Evolutionary conservation across 345 rosid genomes (phyloP), one percentile per base, ranked within the genome.

Genomic region (Dimocarpus longan): DNA sequence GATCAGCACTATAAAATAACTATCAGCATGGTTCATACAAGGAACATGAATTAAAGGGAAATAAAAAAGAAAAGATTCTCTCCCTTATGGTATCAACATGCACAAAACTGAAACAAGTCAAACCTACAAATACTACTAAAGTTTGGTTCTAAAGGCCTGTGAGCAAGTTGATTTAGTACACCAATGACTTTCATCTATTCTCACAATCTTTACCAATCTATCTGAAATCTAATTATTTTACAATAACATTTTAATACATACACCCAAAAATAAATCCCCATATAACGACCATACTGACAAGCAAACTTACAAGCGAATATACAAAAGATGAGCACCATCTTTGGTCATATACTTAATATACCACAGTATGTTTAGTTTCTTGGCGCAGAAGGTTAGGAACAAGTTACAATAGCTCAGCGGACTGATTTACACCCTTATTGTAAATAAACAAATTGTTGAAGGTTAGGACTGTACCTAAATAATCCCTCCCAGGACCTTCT

Each of bases 231-330:
- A 60, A 22, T 15, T n/a, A 60, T 5, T 15, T 43, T 42, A 39
- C 2, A 0, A 22, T 11, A 40, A n/a, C 3, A 37, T 56, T 40
- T 56, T 8, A 13, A 59, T 11, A 1, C 19, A 11, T 32, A 54
- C 2, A 54, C 18, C 63, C 16, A 37, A 43, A 81, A 65, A 50
- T 40, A 73, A 59, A 12, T 73, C 16, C 69, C 21, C 69, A 66
- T 13, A 26, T 15, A 37, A 6, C 2, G 44, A 37, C 21, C 69
- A 12, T 12, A 28, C 37, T 32, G 37, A 32, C 37, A 32, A 32
- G 37, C 37, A 32, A 32, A 2, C 8, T 65, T 32, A 10, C 19
- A 32, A 28, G 15, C 7, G 2, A 65, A 28, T 32, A 15, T 5
- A 28, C 39, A 65, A 1, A 10, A 3, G 2, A 28, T 50, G 19